phyloP scores from a whole-genome alignment of 257 asterid species.

The Solanum habrochaites region DNA sequence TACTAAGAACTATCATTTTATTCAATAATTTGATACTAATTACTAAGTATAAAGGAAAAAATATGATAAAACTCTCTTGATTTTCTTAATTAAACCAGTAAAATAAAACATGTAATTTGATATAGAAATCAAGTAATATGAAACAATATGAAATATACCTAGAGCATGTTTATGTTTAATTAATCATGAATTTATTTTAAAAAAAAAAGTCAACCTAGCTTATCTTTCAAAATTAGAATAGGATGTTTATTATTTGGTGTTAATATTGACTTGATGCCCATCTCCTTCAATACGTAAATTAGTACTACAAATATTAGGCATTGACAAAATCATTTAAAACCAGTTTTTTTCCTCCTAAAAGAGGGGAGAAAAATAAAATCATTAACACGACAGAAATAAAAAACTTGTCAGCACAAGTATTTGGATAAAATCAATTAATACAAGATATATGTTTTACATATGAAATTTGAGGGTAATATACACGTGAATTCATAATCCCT shows the following conservation, averaged over 20 bases:
- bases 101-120: no score
- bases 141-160: no score
- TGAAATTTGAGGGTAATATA: not conserved
- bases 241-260: not conserved
- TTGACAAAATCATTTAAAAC: not conserved
- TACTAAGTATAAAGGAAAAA: no score
- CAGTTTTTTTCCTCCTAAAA: not conserved
- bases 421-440: not conserved
- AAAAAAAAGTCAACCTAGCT: not conserved
- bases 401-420: not conserved
- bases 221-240: not conserved
- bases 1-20: not conserved
- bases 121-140: not conserved
- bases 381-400: not conserved
- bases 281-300: not conserved
- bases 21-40: no score
- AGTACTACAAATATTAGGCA: not conserved
- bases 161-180: not conserved
- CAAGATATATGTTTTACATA: not conserved
- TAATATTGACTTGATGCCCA: not conserved
- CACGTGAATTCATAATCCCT: no score
- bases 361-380: not conserved
- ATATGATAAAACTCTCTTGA: no score
- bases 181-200: not conserved
- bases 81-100: not conserved